Evolutionary conservation across 208 protist species (phyloP), one percentile per base, ranked within the genome.

Genomic region (Zelonia costaricensis): DNA sequence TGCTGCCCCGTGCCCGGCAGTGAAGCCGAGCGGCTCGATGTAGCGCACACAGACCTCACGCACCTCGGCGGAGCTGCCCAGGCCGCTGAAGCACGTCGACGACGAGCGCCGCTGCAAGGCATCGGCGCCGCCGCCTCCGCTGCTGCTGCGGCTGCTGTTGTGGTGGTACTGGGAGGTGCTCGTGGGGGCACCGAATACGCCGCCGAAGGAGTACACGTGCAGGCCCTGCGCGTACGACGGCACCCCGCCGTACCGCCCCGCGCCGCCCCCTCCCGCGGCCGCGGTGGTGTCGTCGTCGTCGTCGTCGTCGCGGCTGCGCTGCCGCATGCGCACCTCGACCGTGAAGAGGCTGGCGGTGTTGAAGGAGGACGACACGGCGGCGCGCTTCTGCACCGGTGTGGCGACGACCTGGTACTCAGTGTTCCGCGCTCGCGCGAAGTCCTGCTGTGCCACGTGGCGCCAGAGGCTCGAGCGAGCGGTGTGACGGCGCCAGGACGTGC

Each of bases 331-430:
- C 23, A 64, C 58, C 58, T 64, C 46, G 13, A 55, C 47, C 1
- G 46, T 45, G 48, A 39, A 64, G 1, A 64, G 36, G 36, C 47
- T 45, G 3, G 58, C 45, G 0, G 46, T 38, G 38, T 64, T 54
- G 47, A 55, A 47, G 13, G 58, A 64, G 30, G 57, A 63, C 9
- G 57, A 43, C 16, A 53, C 31, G 2, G 31, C 58, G 22, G 36
- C 45, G 38, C 58, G 38, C 20, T 64, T 64, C 47, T 45, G 58
- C 25, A 64, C 35, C 2, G 47, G 31, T 1, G 20, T 64, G 12
- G 47, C 58, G 10, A 64, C 58, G 18, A 64, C 16, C 22, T 64
- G 56, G 36, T 72, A 76, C 31, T 61, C 48, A 13, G 45, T 62
- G 5, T 36, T 39, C 4, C 51, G 23, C 4, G 74, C 62, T 18